phyloP scores from a whole-genome alignment of 2,329 filamentous ascomycete genomes.

The Neonectria ditissima region DNA sequence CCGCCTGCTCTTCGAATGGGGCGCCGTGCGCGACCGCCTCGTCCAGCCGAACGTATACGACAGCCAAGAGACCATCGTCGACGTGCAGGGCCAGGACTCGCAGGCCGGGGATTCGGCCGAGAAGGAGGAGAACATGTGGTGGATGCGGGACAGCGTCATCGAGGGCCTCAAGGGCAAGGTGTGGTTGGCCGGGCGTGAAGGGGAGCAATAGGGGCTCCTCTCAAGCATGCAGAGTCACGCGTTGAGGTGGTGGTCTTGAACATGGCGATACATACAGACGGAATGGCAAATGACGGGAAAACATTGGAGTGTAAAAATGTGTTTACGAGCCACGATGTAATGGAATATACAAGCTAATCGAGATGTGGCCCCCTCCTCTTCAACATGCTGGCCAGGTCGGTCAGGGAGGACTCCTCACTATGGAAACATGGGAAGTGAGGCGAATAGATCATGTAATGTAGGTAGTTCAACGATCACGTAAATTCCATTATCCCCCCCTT shows the following conservation, averaged over 20 bases:
- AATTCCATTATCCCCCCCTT: constrained; percentile 49
- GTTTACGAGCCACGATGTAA: constrained; percentile 27
- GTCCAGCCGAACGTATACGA: constrained; percentile 44
- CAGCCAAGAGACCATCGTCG: constrained; percentile 51
- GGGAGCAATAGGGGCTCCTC: constrained; percentile 40
- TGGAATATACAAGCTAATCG: constrained; percentile 24
- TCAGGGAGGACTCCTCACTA: constrained; percentile 3
- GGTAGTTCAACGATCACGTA: constrained; percentile 46
- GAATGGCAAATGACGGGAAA: not conserved
- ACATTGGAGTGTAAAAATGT: constrained; percentile 1
- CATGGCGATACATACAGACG: not conserved
- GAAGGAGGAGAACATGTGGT: constrained; percentile 58
- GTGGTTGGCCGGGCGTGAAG: constrained; percentile 61
- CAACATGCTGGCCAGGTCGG: not conserved
- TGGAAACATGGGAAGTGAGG: constrained; percentile 23
- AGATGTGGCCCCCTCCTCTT: constrained; percentile 1
- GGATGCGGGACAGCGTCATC: constrained; percentile 67
- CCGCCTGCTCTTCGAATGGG: constrained; percentile 68
- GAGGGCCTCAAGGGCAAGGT: constrained; percentile 67
- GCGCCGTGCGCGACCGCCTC: constrained; percentile 56
- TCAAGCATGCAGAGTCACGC: not conserved
- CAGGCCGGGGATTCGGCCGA: constrained; percentile 31
- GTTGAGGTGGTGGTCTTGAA: not conserved
- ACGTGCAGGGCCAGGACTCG: constrained; percentile 40
- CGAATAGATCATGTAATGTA: constrained; percentile 39